phyloP scores from a whole-genome alignment of 2,329 filamentous ascomycete genomes.

The Phyllosticta capitalensis region DNA sequence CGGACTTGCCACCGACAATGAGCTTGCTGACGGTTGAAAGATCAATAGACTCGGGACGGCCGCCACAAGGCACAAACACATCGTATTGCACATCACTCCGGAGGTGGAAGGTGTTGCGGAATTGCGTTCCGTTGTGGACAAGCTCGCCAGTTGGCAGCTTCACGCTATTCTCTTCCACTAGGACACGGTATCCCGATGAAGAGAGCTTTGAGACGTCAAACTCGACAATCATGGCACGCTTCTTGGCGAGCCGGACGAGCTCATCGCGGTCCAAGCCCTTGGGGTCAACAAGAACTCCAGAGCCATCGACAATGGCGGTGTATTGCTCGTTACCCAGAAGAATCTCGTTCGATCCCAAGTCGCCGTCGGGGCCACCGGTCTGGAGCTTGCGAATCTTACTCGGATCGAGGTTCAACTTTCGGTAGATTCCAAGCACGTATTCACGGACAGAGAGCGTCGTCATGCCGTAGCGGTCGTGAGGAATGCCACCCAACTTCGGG shows the following conservation, averaged over 20 bases:
- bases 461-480: constrained; percentile 95
- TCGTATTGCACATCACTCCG: constrained; percentile 64
- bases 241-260: constrained; percentile 73
- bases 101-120: constrained; percentile 96
- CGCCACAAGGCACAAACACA: constrained; percentile 90
- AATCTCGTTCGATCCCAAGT: constrained; percentile 96
- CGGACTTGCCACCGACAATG: constrained; percentile 79
- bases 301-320: constrained; percentile 88
- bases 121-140: constrained; percentile 81
- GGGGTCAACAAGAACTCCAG: constrained; percentile 88
- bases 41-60: constrained; percentile 93
- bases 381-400: constrained; percentile 85
- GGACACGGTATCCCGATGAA: constrained; percentile 75
- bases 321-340: constrained; percentile 94
- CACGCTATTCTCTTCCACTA: constrained; percentile 84
- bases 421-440: constrained; percentile 93
- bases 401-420: constrained; percentile 85
- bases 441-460: constrained; percentile 93
- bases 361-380: constrained; percentile 92
- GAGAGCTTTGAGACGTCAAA: constrained; percentile 83
- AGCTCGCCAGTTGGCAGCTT: constrained; percentile 81
- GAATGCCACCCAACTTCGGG: constrained; percentile 89
- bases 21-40: constrained; percentile 77
- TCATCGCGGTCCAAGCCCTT: constrained; percentile 80
- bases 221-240: constrained; percentile 78